These are phyloP conservation scores for Tulasnella sp. DNA, from an alignment of 768 basidiomycete species.

Conservation along the genomic window DNA sequence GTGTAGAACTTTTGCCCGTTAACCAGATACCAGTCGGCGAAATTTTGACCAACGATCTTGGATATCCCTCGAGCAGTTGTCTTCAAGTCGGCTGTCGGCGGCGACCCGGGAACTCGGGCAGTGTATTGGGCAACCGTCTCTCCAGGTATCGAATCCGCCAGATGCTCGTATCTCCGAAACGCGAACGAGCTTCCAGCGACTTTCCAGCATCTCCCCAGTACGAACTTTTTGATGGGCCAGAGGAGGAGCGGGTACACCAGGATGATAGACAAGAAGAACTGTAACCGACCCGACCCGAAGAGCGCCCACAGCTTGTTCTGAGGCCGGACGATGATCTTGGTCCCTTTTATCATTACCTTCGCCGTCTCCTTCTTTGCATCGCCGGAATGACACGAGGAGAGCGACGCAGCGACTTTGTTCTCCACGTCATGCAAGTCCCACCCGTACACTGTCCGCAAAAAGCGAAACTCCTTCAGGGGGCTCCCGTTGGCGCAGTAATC, in stretches of 20 bases:
- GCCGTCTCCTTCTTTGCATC: neutral
- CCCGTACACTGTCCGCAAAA: neutral
- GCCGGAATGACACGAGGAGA: neutral
- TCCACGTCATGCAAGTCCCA: neutral
- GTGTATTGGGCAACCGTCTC: conserved; percentile 8
- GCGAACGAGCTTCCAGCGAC: conserved; percentile 8
- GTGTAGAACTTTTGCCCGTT: neutral
- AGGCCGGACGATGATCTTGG: conserved; percentile 55
- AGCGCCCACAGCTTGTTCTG: conserved; percentile 51
- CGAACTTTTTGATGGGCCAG: conserved; percentile 64
- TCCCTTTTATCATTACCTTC: conserved; percentile 1
- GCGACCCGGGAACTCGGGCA: neutral
- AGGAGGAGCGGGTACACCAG: conserved; percentile 61
- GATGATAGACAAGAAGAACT: conserved; percentile 52
- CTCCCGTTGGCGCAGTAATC: neutral
- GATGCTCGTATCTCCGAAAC: conserved; percentile 6
- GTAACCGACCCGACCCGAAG: conserved; percentile 60
- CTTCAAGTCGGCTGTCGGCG: conserved; percentile 13
- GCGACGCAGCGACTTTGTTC: neutral
- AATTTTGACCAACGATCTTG: conserved; percentile 45
- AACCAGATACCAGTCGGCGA: conserved; percentile 54
- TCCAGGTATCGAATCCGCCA: conserved; percentile 13
- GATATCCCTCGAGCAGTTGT: conserved; percentile 24
- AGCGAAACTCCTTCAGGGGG: neutral
- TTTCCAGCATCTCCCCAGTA: conserved; percentile 62